These are phyloP conservation scores for Pleurotus eryngii DNA, from an alignment of 768 basidiomycete species.

Conservation along the genomic window DNA sequence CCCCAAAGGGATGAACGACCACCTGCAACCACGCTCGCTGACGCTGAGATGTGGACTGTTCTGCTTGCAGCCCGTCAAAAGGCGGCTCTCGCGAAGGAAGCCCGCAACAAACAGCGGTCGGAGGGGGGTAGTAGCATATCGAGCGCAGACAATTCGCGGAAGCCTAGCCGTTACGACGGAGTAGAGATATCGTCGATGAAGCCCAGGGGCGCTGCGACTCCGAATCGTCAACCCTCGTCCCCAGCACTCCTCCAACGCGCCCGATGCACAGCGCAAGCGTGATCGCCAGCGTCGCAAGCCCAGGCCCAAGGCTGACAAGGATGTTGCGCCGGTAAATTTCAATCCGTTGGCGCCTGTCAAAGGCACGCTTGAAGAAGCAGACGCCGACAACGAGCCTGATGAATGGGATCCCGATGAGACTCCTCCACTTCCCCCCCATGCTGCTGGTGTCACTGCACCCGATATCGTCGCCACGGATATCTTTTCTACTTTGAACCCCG, in stretches of 20 bases:
- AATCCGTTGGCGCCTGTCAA: not conserved
- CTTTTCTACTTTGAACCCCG: not conserved
- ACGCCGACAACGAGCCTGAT: not conserved
- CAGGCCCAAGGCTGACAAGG: not conserved
- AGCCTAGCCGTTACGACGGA: not conserved
- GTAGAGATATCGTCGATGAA: not conserved
- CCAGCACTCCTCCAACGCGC: not conserved
- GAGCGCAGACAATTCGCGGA: not conserved
- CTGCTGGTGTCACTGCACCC: not conserved
- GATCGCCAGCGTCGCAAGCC: not conserved
- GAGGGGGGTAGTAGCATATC: not conserved
- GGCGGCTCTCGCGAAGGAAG: not conserved
- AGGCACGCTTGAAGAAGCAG: slow-evolving; percentile 1
- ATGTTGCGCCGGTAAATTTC: not conserved
- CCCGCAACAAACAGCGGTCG: not conserved
- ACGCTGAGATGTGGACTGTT: too few species aligned
- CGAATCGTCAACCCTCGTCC: too few species aligned
- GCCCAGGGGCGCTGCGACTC: not conserved
- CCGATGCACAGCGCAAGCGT: not conserved
- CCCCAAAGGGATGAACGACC: not conserved
- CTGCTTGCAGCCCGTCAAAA: not conserved
- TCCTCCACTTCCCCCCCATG: not conserved
- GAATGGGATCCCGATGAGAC: slow-evolving; percentile 8
- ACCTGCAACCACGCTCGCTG: too few species aligned
- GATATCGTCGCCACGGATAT: not conserved